phyloP scores from a whole-genome alignment of 2,329 filamentous ascomycete species.

The Chalara sp. region DNA sequence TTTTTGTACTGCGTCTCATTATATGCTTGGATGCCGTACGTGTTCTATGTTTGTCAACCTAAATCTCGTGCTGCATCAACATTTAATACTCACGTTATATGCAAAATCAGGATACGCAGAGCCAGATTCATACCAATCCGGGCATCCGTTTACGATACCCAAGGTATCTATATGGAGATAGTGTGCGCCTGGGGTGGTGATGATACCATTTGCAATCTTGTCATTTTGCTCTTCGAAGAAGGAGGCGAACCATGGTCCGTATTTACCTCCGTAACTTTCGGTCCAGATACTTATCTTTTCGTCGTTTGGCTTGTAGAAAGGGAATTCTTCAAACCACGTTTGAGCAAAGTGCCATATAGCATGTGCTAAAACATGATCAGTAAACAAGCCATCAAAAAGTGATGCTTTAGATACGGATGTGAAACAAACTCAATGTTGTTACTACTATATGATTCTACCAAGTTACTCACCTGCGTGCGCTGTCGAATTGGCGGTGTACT shows the following conservation, averaged over 20 bases:
- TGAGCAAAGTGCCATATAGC: slow-evolving; percentile 46
- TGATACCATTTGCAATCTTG: slow-evolving; percentile 38
- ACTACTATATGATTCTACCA: too few species aligned
- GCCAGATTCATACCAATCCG: slow-evolving; percentile 53
- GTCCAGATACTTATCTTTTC: slow-evolving; percentile 54
- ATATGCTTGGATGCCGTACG: slow-evolving; percentile 3
- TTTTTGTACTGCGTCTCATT: slow-evolving; percentile 27
- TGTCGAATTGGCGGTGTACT: slow-evolving; percentile 34
- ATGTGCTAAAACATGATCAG: not conserved
- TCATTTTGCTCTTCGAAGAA: slow-evolving; percentile 54
- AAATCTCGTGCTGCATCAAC: too few species aligned
- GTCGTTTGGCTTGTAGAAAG: slow-evolving; percentile 43
- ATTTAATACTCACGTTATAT: slow-evolving; percentile 11
- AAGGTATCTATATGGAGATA: slow-evolving; percentile 53
- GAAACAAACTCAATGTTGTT: too few species aligned
- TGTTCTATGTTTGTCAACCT: not conserved
- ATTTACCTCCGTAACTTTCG: slow-evolving; percentile 62
- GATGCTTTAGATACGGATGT: too few species aligned
- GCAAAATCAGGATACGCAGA: slow-evolving; percentile 14
- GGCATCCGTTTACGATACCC: slow-evolving; percentile 61
- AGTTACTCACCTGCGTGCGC: not conserved
- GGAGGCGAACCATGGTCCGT: slow-evolving; percentile 53
- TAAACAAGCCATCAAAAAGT: too few species aligned
- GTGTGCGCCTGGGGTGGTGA: slow-evolving; percentile 41
- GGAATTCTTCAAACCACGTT: slow-evolving; percentile 48